A percentile compares a stretch with the other conserved stretches of the same genome.
These are phyloP conservation scores for Candida lessepsii DNA, from an alignment of 805 yeast species.

Conservation along the genomic window DNA sequence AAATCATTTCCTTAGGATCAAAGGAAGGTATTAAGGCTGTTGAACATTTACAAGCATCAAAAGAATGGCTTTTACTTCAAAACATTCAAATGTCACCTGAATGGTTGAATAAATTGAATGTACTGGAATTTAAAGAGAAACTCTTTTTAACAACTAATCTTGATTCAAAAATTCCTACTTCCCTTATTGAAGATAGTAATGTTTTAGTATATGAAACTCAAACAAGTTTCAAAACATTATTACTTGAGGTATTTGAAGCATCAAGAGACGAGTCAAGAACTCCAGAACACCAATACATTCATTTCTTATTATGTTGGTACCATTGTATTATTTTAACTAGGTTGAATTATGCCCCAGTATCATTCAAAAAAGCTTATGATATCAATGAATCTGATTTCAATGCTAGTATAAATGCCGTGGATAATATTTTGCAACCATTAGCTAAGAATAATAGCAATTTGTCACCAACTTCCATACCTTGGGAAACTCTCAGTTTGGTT, in stretches of 20 bases:
- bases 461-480: slow-evolving; percentile 33
- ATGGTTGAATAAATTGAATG: slow-evolving; percentile 54
- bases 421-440: slow-evolving; percentile 36
- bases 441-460: slow-evolving; percentile 31
- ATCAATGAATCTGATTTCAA: slow-evolving; percentile 71
- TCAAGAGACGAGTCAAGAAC: slow-evolving; percentile 28
- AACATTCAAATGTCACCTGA: slow-evolving; percentile 70
- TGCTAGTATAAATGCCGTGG: slow-evolving; percentile 46
- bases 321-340: slow-evolving; percentile 64
- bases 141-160: slow-evolving; percentile 66
- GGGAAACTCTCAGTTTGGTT: slow-evolving; percentile 27
- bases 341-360: slow-evolving; percentile 57
- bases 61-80: slow-evolving; percentile 74
- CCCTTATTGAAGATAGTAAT: slow-evolving; percentile 53
- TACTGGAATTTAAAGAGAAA: slow-evolving; percentile 34
- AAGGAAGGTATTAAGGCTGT: slow-evolving; percentile 50
- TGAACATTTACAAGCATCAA: slow-evolving; percentile 38
- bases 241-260: slow-evolving; percentile 39
- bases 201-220: slow-evolving; percentile 61
- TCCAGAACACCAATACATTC: slow-evolving; percentile 46
- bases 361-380: slow-evolving; percentile 62
- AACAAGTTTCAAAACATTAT: slow-evolving; percentile 53
- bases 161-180: slow-evolving; percentile 48
- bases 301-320: slow-evolving; percentile 64
- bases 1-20: slow-evolving; percentile 70